A percentile compares a stretch with the other conserved stretches of the same genome.
Evolutionary conservation across 257 asterid species (phyloP).

Genomic region (Lithospermum erythrorhizon): DNA sequence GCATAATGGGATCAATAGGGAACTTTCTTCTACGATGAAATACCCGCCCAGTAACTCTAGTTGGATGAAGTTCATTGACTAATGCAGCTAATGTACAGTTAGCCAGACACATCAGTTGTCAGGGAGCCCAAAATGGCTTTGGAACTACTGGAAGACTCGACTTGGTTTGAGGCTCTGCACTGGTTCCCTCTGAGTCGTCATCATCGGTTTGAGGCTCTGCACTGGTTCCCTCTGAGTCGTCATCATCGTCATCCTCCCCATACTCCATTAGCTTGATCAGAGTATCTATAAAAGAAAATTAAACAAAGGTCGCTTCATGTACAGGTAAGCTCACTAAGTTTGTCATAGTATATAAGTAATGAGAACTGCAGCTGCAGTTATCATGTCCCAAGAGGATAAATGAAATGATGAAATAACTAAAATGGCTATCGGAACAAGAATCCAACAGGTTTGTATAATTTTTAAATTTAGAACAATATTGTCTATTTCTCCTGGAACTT

Average conservation of each 20-base stretch:
- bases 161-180: slow-evolving; percentile 17
- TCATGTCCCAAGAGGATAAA: background rate
- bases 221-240: slow-evolving; percentile 19
- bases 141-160: slow-evolving; percentile 20
- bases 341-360: background rate
- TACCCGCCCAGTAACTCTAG: background rate
- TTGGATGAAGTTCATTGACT: background rate
- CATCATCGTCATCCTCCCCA: slow-evolving; percentile 74
- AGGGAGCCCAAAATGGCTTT: slow-evolving; percentile 79
- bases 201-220: slow-evolving; percentile 23
- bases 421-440: background rate
- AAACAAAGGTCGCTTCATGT: background rate
- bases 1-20: background rate
- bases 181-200: slow-evolving; percentile 22
- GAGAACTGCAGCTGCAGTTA: background rate
- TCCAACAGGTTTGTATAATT: background rate
- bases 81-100: background rate
- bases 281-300: slow-evolving; percentile 39
- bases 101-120: slow-evolving; percentile 5
- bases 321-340: background rate
- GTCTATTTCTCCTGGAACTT: background rate
- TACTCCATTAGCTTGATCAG: slow-evolving; percentile 79
- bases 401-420: background rate
- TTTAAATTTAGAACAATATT: background rate
- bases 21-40: background rate